These are phyloP conservation scores for Rhizoctonia solani DNA, from an alignment of 1,284 basidiomycete species.

Conservation along the genomic window DNA sequence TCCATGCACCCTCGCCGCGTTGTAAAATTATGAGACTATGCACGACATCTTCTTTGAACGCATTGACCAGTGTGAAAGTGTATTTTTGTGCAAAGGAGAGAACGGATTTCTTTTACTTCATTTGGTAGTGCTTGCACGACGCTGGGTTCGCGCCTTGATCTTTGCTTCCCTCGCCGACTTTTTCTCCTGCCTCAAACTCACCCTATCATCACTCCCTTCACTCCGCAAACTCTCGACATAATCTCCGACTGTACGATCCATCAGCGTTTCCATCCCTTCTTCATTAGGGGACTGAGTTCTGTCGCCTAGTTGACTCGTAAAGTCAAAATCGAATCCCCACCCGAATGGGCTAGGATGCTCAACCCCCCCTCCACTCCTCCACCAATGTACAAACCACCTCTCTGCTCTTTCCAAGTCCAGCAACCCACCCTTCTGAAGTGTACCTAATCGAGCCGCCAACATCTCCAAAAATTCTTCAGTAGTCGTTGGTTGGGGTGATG, in stretches of 20 bases:
- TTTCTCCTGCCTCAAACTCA: conserved; percentile 72
- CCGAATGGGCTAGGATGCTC: conserved; percentile 53
- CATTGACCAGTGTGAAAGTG: background rate
- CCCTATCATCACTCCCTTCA: conserved; percentile 56
- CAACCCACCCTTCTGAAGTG: conserved; percentile 75
- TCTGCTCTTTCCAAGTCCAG: conserved; percentile 72
- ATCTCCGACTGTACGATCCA: conserved; percentile 68
- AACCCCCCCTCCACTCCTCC: conserved; percentile 74
- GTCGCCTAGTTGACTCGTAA: conserved; percentile 50
- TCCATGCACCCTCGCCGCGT: conserved; percentile 33
- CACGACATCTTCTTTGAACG: conserved; percentile 26
- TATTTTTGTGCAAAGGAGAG: background rate
- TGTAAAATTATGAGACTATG: conserved; percentile 33
- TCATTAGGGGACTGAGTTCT: conserved; percentile 39
- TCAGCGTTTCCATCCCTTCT: conserved; percentile 47
- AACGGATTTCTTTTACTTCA: background rate
- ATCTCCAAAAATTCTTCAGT: conserved; percentile 66
- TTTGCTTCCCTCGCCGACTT: conserved; percentile 61
- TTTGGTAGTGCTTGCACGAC: background rate
- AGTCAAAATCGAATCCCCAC: conserved; percentile 84
- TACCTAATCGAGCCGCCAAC: conserved; percentile 77
- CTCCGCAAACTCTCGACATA: conserved; percentile 52
- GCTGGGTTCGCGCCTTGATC: conserved; percentile 42
- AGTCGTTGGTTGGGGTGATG: conserved; percentile 55
- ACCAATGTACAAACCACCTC: conserved; percentile 81